Evolutionary conservation across 2,329 filamentous ascomycete species (phyloP).

Genomic region (Talaromyces atroroseus): DNA sequence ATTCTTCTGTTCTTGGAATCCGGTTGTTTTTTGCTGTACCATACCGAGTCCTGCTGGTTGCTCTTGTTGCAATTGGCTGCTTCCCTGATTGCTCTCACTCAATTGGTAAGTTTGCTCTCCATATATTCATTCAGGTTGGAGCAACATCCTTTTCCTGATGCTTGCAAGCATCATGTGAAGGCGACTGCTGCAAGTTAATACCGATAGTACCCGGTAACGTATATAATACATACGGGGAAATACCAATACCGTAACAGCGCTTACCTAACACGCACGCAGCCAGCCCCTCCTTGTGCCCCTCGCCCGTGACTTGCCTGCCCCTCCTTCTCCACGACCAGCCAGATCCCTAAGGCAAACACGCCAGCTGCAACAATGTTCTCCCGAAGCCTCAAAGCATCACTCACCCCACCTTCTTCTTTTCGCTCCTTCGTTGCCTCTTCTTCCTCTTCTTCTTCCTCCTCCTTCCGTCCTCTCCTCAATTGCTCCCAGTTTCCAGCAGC

Average conservation of each 20-base stretch:
- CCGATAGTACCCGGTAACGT: neutral
- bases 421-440: constrained; percentile 26
- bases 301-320: constrained; percentile 14
- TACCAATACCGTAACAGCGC: neutral
- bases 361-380: constrained; percentile 35
- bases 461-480: constrained; percentile 31
- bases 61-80: neutral
- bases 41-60: neutral
- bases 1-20: neutral
- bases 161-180: too few relatives aligned
- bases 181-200: neutral
- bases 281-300: constrained; percentile 12
- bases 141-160: too few relatives aligned
- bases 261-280: neutral
- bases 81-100: neutral
- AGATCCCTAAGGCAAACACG: constrained; percentile 5
- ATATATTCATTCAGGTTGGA: too few relatives aligned
- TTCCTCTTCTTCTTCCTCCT: constrained; percentile 30
- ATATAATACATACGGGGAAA: neutral
- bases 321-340: neutral
- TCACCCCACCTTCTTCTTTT: constrained; percentile 43
- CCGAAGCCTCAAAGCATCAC: constrained; percentile 34
- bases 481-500: constrained; percentile 24
- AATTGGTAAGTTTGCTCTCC: neutral
- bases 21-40: too few relatives aligned